These are phyloP conservation scores for Macaranga tanarius DNA, from an alignment of 441 rosid species.

Conservation along the genomic window DNA sequence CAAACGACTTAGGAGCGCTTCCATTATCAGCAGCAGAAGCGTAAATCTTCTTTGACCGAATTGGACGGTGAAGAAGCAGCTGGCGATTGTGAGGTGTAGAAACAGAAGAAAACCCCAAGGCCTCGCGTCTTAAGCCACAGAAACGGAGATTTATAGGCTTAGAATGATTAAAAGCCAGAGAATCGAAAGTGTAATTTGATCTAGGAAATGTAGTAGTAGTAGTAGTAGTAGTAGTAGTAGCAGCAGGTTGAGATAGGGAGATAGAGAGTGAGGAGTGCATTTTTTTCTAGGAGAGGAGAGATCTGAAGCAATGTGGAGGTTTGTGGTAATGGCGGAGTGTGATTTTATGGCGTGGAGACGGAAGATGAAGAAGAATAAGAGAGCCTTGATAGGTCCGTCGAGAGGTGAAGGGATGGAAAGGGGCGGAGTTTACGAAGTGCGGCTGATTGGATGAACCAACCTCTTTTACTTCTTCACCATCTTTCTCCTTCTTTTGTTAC, in stretches of 20 bases:
- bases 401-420: slow-evolving; percentile 6
- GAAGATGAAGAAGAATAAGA: no score
- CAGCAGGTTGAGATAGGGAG: slow-evolving; percentile 40
- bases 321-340: not conserved
- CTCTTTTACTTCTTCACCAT: slow-evolving; percentile 6
- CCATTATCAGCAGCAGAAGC: slow-evolving; percentile 56
- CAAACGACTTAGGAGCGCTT: slow-evolving; percentile 62
- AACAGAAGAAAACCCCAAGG: slow-evolving; percentile 42
- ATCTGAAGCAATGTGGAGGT: slow-evolving; percentile 23
- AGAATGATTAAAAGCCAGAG: slow-evolving; percentile 25
- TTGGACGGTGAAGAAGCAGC: slow-evolving; percentile 3
- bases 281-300: not conserved
- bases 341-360: no score
- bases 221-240: slow-evolving; percentile 20
- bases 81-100: slow-evolving; percentile 28
- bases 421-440: slow-evolving; percentile 54
- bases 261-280: slow-evolving; percentile 65
- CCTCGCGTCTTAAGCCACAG: slow-evolving; percentile 78
- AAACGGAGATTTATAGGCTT: slow-evolving; percentile 58
- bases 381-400: slow-evolving; percentile 45
- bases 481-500: not conserved
- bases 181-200: slow-evolving; percentile 33
- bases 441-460: slow-evolving; percentile 38
- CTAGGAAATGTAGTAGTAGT: slow-evolving; percentile 30
- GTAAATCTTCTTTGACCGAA: slow-evolving; percentile 26